phyloP scores from a whole-genome alignment of 441 rosid genomes.

The Aleurites moluccanus region DNA sequence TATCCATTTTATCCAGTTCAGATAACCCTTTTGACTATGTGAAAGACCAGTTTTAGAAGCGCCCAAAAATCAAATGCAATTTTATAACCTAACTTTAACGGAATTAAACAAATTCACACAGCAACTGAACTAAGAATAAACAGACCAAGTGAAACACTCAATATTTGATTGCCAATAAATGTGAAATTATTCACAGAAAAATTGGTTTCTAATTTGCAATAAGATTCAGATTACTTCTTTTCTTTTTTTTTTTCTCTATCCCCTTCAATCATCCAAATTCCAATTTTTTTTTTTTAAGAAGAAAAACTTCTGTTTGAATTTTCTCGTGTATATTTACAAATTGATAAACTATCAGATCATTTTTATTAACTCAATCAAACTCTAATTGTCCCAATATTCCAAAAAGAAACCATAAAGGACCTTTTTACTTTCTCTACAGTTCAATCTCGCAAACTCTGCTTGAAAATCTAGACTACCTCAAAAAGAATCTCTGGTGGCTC shows the following conservation, averaged over 20 bases:
- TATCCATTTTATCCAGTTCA: no score
- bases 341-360: background rate
- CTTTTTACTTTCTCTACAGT: background rate
- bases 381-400: background rate
- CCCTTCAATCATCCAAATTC: background rate
- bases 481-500: constrained; percentile 63
- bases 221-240: background rate
- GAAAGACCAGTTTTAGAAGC: no score
- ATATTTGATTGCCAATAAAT: background rate
- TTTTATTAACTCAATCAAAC: background rate
- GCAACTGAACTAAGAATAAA: background rate
- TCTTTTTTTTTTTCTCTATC: no score
- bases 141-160: background rate
- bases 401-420: background rate
- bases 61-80: no score
- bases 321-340: background rate
- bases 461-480: constrained; percentile 43
- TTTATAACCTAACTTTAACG: background rate
- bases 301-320: background rate
- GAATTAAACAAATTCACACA: background rate
- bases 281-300: no score
- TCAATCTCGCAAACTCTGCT: background rate
- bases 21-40: no score
- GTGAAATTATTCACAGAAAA: background rate
- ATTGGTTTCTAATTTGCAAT: background rate